Evolutionary conservation across 139 green algal species (phyloP).

Genomic region (Pleodorina starrii): DNA sequence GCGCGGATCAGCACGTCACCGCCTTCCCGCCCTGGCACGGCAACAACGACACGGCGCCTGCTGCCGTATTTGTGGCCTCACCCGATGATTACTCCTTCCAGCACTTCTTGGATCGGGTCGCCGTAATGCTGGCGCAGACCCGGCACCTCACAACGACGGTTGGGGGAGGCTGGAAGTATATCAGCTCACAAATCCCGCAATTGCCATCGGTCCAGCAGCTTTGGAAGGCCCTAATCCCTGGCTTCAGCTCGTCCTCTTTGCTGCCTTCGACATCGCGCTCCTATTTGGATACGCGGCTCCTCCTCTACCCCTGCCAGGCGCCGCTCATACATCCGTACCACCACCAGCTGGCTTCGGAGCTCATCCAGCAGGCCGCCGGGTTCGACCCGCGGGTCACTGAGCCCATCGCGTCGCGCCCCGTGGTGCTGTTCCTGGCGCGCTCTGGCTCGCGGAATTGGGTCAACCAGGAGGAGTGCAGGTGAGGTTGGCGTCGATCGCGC

Average conservation of each 20-base stretch:
- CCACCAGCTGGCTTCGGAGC: conserved; percentile 7
- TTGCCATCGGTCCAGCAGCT: background rate
- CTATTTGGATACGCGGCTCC: background rate
- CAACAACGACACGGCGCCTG: background rate
- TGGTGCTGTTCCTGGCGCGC: background rate
- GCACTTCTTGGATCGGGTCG: conserved; percentile 2
- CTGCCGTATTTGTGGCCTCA: background rate
- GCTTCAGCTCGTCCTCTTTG: background rate
- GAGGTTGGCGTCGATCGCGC: too few relatives aligned
- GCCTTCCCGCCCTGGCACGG: conserved; percentile 11
- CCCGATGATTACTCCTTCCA: conserved; percentile 14
- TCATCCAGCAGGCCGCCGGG: background rate
- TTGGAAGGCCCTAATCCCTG: background rate
- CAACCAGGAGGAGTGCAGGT: conserved; percentile 27
- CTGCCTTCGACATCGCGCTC: background rate
- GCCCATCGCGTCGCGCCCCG: background rate
- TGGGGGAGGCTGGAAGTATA: background rate
- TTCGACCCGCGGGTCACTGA: background rate
- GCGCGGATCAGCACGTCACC: background rate
- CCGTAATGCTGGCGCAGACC: conserved; percentile 11
- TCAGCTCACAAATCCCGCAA: background rate
- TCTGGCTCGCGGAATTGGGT: background rate
- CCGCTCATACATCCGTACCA: conserved; percentile 29
- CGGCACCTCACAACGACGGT: background rate
- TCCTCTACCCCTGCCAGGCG: conserved; percentile 9